A percentile compares a stretch with the other conserved stretches of the same genome.
Evolutionary conservation across 1,139 yeast genomes (phyloP).

Genomic region (Pichia sp.): DNA sequence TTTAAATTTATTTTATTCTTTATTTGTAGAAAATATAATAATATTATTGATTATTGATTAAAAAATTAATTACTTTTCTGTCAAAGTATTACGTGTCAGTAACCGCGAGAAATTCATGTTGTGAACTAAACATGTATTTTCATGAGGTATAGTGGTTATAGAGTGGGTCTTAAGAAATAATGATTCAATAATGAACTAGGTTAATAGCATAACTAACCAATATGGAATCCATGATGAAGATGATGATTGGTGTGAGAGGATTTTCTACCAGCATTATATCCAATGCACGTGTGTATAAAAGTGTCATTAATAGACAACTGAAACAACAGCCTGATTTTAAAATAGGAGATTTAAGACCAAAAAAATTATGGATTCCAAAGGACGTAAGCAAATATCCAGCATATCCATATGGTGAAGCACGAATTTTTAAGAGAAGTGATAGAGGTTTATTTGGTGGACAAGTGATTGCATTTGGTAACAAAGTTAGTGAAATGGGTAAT

Average conservation of each 20-base stretch:
- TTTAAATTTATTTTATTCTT: too few relatives aligned
- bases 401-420: slow-evolving; percentile 77
- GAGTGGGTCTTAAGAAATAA: too few relatives aligned
- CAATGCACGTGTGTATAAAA: slow-evolving; percentile 32
- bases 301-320: slow-evolving; percentile 36
- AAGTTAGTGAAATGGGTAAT: slow-evolving; percentile 67
- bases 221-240: neutral
- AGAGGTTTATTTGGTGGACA: slow-evolving; percentile 88
- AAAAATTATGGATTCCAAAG: slow-evolving; percentile 39
- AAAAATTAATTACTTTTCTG: too few relatives aligned
- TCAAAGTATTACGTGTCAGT: too few relatives aligned
- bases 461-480: slow-evolving; percentile 70
- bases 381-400: slow-evolving; percentile 53
- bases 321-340: slow-evolving; percentile 33
- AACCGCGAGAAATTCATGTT: too few relatives aligned
- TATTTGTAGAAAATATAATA: too few relatives aligned
- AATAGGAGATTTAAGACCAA: slow-evolving; percentile 41
- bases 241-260: slow-evolving; percentile 12
- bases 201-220: too few relatives aligned
- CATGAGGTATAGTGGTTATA: too few relatives aligned
- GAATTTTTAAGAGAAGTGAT: slow-evolving; percentile 75
- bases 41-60: too few relatives aligned
- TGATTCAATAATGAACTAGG: too few relatives aligned
- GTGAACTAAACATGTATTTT: too few relatives aligned
- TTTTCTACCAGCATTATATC: slow-evolving; percentile 21